Base-by-base conservation (phyloP, 805 yeast species). In the Saccharomycopsis sp. region DNA sequence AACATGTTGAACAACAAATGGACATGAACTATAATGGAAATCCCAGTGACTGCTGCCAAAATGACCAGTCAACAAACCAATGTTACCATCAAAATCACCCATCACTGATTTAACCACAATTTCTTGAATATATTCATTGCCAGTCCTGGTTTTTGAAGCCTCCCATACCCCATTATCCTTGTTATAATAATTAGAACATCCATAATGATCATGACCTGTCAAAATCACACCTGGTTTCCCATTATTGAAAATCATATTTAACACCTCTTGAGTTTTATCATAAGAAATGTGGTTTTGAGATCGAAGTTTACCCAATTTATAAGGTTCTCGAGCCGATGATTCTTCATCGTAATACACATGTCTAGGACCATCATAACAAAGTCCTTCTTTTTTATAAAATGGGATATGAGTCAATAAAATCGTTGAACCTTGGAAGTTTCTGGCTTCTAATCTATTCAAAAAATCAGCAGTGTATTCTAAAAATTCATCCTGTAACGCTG, bases 131-230 rank as follows among this genome's bases (percentile, higher is more conserved):
- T 70, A 65, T 89, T 89, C 83, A 16, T 66, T 61, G 4, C 68
- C 69, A 14, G 57, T 56, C 1, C 59, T 59, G 3, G 59, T 56
- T 51, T 75, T 77, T 0, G 75, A 60, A 0, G 88, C 84, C 4
- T 61, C 68, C 94, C 94, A 84, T 14, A 66, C 62, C 4, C 68
- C 70, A 16, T 58, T 57, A 40, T 71, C 59, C 47, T 57, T 68
- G 58, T 74, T 76, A 59, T 84, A 86, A 60, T 72, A 70, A 29
- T 79, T 74, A 53, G 78, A 81, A 59, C 98, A 93, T 1, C 98
- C 98, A 53, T 81, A 89, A 58, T 93, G 98, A 58, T 93, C 98
- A 63, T 93, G 98, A 1, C 98, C 98, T 0, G 96, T 85, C 34
- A 90, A 64, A 2, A 93, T 77, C 7, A 90, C 68, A 17, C 97